These are phyloP conservation scores for Yueomyces sinensis DNA, from an alignment of 805 yeast genomes.

Conservation along the genomic window DNA sequence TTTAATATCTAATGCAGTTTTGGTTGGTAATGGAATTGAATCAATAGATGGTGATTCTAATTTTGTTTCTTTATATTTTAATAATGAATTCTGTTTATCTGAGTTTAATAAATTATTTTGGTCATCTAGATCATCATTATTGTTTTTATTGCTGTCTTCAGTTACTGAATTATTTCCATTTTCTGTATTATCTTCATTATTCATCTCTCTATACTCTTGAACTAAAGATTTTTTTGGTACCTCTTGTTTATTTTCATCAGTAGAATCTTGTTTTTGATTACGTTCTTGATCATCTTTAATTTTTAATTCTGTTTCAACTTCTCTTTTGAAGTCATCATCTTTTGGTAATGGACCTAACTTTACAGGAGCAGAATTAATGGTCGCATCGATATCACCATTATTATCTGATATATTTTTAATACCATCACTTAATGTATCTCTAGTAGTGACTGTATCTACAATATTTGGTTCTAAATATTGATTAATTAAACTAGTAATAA, in stretches of 20 bases:
- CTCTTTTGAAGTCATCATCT: conserved; percentile 75
- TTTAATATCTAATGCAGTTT: conserved; percentile 66
- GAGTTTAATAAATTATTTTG: conserved; percentile 1
- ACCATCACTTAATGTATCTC: conserved; percentile 22
- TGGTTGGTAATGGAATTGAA: conserved; percentile 72
- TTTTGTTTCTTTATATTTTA: not conserved
- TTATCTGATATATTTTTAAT: conserved; percentile 12
- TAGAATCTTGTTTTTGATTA: conserved; percentile 18
- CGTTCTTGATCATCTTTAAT: conserved; percentile 58
- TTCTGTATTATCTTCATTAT: conserved; percentile 26
- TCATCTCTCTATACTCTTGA: conserved; percentile 52
- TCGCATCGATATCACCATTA: conserved; percentile 10
- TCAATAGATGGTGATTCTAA: conserved; percentile 63
- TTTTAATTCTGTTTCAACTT: conserved; percentile 71
- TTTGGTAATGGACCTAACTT: conserved; percentile 74
- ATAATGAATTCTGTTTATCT: not conserved
- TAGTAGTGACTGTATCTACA: conserved; percentile 24
- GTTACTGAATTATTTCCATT: conserved; percentile 5
- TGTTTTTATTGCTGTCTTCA: not conserved
- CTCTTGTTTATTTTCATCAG: not conserved
- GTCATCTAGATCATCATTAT: conserved; percentile 1
- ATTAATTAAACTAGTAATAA: conserved; percentile 74
- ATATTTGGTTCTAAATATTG: conserved; percentile 51
- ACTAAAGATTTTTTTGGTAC: conserved; percentile 32
- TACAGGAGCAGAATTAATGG: conserved; percentile 33